Conservation (phyloP, 108 stramenopile genomes). For the Craspedostauros australis region DNA sequence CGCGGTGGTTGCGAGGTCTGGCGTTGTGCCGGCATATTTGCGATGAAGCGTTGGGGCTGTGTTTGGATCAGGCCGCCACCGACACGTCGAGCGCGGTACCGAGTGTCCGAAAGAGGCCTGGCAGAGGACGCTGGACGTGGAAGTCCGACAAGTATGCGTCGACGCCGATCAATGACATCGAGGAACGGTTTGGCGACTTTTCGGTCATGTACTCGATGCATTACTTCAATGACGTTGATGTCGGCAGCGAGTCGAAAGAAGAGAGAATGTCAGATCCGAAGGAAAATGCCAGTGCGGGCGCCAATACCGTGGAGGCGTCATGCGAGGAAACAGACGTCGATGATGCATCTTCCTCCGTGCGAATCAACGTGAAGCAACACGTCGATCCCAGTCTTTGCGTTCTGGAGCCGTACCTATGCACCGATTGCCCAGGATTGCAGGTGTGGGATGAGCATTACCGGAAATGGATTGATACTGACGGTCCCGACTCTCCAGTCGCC, state of each 20-base stretch:
- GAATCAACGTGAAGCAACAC: conserved; percentile 11
- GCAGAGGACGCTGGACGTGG: too few relatives aligned
- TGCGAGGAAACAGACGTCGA: too few relatives aligned
- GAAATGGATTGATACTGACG: conserved; percentile 9
- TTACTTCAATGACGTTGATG: conserved; percentile 17
- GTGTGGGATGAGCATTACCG: background rate
- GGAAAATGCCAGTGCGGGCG: too few relatives aligned
- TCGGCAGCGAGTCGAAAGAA: too few relatives aligned
- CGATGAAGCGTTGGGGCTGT: conserved; percentile 5
- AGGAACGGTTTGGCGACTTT: conserved; percentile 7
- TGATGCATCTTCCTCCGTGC: too few relatives aligned
- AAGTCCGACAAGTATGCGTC: too few relatives aligned
- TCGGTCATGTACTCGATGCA: conserved; percentile 21
- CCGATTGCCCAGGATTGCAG: conserved; percentile 6
- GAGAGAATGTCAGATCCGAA: too few relatives aligned
- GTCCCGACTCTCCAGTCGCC: conserved; percentile 7
- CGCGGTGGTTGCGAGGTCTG: background rate
- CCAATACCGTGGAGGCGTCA: too few relatives aligned
- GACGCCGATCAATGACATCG: too few relatives aligned
- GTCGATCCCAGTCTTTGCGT: conserved; percentile 14
- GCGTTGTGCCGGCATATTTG: conserved; percentile 3
- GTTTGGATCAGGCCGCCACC: background rate
- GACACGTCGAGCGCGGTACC: background rate
- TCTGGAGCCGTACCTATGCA: conserved; percentile 12
- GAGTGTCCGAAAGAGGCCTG: too few relatives aligned